phyloP scores from a whole-genome alignment of 2,329 filamentous ascomycete species.

The Mycogone perniciosa region DNA sequence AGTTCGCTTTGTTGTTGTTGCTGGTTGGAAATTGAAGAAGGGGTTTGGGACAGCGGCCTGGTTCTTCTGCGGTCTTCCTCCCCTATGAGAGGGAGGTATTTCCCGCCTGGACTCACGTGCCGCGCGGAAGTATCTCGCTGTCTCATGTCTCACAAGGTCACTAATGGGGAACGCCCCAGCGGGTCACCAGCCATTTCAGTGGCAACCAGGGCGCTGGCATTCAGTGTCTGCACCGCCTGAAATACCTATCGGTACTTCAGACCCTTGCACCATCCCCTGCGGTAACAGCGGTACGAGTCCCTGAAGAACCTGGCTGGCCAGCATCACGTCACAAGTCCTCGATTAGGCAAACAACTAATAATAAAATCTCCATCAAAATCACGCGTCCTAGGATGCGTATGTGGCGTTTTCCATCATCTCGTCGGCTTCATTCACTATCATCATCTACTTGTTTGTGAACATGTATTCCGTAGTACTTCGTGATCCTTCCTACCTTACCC shows the following conservation, averaged over 20 bases:
- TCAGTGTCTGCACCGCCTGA: background rate
- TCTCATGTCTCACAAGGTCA: background rate
- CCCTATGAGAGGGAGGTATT: background rate
- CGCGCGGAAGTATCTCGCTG: background rate
- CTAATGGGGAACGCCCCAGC: slow-evolving; percentile 1
- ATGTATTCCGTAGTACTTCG: too few relatives aligned
- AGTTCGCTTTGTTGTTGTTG: slow-evolving; percentile 25
- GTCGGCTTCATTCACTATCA: too few relatives aligned
- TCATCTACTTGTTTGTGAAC: too few relatives aligned
- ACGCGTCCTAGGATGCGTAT: too few relatives aligned
- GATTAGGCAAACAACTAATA: background rate
- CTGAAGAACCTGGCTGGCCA: too few relatives aligned
- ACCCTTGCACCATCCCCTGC: too few relatives aligned
- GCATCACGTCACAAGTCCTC: background rate
- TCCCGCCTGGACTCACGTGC: slow-evolving; percentile 7
- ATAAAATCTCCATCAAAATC: background rate
- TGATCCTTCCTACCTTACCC: too few relatives aligned
- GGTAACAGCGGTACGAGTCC: too few relatives aligned
- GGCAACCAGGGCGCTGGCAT: background rate
- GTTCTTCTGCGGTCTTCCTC: background rate
- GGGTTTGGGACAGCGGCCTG: slow-evolving; percentile 21
- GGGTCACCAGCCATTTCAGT: slow-evolving; percentile 1
- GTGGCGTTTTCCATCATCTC: too few relatives aligned
- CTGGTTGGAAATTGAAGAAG: slow-evolving; percentile 28
- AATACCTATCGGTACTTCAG: background rate